A percentile compares a stretch with the other conserved stretches of the same genome.
Evolutionary conservation across 495 filamentous ascomycete genomes (phyloP).

Genomic region (Aspergillus biplanus): DNA sequence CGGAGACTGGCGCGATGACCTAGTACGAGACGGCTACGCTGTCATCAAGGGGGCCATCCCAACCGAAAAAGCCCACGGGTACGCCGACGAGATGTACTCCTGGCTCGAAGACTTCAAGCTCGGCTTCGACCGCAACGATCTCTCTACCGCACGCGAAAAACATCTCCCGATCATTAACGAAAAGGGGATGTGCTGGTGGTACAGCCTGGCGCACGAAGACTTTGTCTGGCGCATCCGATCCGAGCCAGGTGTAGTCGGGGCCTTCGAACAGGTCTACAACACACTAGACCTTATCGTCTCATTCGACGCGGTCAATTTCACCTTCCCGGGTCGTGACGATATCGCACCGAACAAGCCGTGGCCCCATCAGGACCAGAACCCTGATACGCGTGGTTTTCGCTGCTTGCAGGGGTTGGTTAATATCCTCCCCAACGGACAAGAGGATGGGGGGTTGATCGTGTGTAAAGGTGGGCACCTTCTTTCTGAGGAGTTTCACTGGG

Average conservation of each 20-base stretch:
- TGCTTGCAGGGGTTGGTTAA: neutral
- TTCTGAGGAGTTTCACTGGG: neutral
- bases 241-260: too few relatives aligned
- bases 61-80: slow-evolving; percentile 31
- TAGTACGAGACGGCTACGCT: slow-evolving; percentile 2
- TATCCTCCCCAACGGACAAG: neutral
- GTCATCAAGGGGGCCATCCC: slow-evolving; percentile 12
- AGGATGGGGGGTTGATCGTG: neutral
- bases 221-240: too few relatives aligned
- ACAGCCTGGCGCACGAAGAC: too few relatives aligned
- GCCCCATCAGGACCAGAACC: neutral
- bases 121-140: too few relatives aligned
- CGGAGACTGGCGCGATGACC: slow-evolving; percentile 7
- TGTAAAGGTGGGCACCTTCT: neutral
- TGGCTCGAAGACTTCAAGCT: slow-evolving; percentile 46
- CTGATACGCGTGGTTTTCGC: neutral
- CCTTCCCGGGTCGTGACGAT: neutral
- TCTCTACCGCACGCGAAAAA: too few relatives aligned
- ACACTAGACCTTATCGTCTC: too few relatives aligned
- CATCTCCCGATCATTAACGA: too few relatives aligned
- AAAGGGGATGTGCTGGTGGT: too few relatives aligned
- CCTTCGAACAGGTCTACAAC: too few relatives aligned
- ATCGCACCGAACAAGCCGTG: neutral
- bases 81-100: slow-evolving; percentile 35
- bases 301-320: too few relatives aligned